Evolutionary conservation across 2,329 filamentous ascomycete species (phyloP).

Genomic region (Claviceps arundinis): DNA sequence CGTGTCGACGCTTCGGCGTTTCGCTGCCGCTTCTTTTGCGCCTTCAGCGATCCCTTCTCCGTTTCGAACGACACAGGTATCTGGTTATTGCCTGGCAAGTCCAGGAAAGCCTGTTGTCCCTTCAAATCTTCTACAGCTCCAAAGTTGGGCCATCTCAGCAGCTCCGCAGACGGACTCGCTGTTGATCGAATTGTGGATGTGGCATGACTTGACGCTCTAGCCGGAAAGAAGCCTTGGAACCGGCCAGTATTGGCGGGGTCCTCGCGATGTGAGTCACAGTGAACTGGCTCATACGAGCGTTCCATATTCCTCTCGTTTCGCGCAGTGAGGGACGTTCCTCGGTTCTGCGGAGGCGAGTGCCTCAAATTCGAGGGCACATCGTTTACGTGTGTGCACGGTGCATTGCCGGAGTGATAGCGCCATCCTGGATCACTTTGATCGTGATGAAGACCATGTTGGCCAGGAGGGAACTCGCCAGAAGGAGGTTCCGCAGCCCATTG

Average conservation of each 20-base stretch:
- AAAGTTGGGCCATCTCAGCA: constrained; percentile 17
- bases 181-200: too few relatives aligned
- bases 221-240: too few relatives aligned
- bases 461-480: neutral
- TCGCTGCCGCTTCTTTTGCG: constrained; percentile 72
- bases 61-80: constrained; percentile 61
- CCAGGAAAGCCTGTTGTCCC: constrained; percentile 26
- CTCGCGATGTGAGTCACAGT: too few relatives aligned
- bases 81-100: constrained; percentile 23
- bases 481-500: neutral
- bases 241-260: too few relatives aligned
- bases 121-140: constrained; percentile 16
- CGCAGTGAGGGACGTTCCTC: too few relatives aligned
- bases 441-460: too few relatives aligned
- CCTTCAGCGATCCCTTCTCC: constrained; percentile 67
- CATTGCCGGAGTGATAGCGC: constrained; percentile 9
- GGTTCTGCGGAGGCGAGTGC: too few relatives aligned
- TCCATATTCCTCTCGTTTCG: too few relatives aligned
- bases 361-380: too few relatives aligned
- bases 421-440: too few relatives aligned
- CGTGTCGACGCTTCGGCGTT: constrained; percentile 83
- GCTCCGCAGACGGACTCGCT: constrained; percentile 12
- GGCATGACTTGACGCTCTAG: too few relatives aligned
- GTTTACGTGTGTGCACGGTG: constrained; percentile 10
- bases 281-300: too few relatives aligned